Percentiles rank a stretch among this genome's conserved stretches.
phyloP scores from a whole-genome alignment of 2,329 filamentous ascomycete genomes.

The Cercospora sp. region DNA sequence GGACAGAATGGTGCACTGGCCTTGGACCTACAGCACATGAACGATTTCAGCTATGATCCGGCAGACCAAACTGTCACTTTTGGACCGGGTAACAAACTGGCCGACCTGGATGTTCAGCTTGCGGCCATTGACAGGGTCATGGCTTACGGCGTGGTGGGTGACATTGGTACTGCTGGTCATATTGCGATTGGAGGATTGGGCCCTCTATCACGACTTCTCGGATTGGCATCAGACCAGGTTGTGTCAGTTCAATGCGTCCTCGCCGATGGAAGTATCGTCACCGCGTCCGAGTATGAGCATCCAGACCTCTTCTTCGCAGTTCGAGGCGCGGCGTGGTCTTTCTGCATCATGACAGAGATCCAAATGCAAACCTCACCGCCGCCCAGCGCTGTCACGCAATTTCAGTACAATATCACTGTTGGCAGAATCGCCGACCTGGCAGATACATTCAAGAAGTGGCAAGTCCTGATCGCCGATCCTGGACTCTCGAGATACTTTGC shows the following conservation, averaged over 20 bases:
- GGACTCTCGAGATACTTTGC: constrained; percentile 23
- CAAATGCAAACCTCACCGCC: constrained; percentile 31
- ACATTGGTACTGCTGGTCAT: constrained; percentile 26
- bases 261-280: constrained; percentile 42
- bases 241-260: constrained; percentile 43
- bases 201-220: constrained; percentile 55
- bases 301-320: constrained; percentile 35
- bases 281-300: constrained; percentile 37
- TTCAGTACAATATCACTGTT: constrained; percentile 26
- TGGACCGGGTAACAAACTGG: constrained; percentile 21
- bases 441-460: constrained; percentile 26
- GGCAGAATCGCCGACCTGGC: constrained; percentile 21
- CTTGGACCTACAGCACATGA: constrained; percentile 22
- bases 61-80: constrained; percentile 18
- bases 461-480: constrained; percentile 23
- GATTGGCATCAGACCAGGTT: constrained; percentile 55
- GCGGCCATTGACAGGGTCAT: constrained; percentile 14
- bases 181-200: constrained; percentile 29
- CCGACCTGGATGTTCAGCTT: constrained; percentile 15
- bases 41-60: constrained; percentile 20
- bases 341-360: constrained; percentile 35
- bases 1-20: constrained; percentile 18
- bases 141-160: constrained; percentile 19
- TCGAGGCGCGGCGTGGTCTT: constrained; percentile 31
- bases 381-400: constrained; percentile 24